phyloP scores from a whole-genome alignment of 345 rosid genomes.

The Viola odorata region DNA sequence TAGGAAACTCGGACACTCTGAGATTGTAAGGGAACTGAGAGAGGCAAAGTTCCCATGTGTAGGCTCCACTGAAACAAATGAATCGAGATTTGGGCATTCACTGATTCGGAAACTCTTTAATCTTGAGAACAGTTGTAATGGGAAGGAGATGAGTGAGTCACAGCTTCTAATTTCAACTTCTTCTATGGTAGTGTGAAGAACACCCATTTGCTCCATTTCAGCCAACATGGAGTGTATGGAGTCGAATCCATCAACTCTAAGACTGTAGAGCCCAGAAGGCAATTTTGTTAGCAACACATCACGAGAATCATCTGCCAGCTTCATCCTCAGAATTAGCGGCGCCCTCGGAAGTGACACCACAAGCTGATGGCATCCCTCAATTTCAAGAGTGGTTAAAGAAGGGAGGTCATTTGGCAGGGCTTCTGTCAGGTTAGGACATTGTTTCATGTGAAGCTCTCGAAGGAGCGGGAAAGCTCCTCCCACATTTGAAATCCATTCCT shows the following conservation, averaged over 20 bases:
- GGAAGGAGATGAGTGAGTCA: neutral
- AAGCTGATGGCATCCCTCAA: constrained; percentile 4
- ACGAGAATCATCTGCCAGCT: neutral
- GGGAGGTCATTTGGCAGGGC: constrained; percentile 4
- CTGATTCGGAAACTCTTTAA: neutral
- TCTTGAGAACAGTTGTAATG: neutral
- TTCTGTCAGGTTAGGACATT: neutral
- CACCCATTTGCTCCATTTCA: neutral
- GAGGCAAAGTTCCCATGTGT: neutral
- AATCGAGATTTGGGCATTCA: neutral
- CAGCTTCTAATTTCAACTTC: neutral
- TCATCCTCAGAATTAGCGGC: neutral
- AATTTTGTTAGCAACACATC: constrained; percentile 1
- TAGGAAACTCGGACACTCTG: neutral
- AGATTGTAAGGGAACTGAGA: neutral
- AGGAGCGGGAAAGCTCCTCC: constrained; percentile 8
- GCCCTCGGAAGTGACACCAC: constrained; percentile 1
- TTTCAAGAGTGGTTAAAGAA: constrained; percentile 6
- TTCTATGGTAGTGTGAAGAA: constrained; percentile 1
- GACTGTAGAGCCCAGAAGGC: constrained; percentile 1
- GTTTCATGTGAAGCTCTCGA: neutral
- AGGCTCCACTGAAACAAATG: neutral
- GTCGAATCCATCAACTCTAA: neutral
- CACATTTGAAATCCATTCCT: constrained; percentile 1
- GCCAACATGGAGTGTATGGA: neutral